Base-by-base conservation (phyloP, 176 grass and related monocot genomes). In the Eragrostis curvula region DNA sequence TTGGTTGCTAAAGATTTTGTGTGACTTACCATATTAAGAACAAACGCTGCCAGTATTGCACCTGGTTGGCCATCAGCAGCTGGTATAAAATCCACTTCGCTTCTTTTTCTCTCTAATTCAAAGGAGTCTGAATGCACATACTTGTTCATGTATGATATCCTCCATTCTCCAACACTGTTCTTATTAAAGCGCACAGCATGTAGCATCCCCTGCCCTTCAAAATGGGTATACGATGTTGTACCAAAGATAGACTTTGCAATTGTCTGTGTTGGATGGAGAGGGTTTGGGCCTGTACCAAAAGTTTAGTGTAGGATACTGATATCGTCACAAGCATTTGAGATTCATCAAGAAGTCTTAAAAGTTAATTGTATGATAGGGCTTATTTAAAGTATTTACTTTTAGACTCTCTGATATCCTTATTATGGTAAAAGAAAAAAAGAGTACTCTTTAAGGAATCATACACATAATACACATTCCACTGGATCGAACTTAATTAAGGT, bases 161-260 rank as follows among this genome's bases (percentile, higher is more conserved):
- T 73, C 72, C 83, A 86, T 32, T 79, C 67, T 62, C 78, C 88
- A n/a, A 14, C 10, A 44, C 24, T 29, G 27, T 14, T 80, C 66
- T 79, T 89, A 65, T 56, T 30, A 44, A 86, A 89, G 6, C 82
- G 82, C 40, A 84, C 59, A 41, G 83, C 88, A 44, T 89, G 83
- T n/a, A 85, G 36, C 88, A 89, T 85, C 11, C 83, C 83, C 58
- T 85, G 71, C 1, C 83, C 88, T 85, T 89, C 88, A 5, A 66
- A 85, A 43, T 84, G 77, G 17, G 20, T 66, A 10, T 72, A 85
- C 25, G 43, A 74, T 85, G 77, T 89, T 47, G 69, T 77, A 41
- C 88, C 83, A 49, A 85, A 77, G 2, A 82, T 32, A 36, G 78
- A 82, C 14, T 74, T 56, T n/a, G 83, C 83, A 0, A 79, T 36